Percentiles rank a stretch among this genome's conserved stretches.
Evolutionary conservation across 2,329 filamentous ascomycete genomes (phyloP).

Genomic region (Fusarium verticillioides): DNA sequence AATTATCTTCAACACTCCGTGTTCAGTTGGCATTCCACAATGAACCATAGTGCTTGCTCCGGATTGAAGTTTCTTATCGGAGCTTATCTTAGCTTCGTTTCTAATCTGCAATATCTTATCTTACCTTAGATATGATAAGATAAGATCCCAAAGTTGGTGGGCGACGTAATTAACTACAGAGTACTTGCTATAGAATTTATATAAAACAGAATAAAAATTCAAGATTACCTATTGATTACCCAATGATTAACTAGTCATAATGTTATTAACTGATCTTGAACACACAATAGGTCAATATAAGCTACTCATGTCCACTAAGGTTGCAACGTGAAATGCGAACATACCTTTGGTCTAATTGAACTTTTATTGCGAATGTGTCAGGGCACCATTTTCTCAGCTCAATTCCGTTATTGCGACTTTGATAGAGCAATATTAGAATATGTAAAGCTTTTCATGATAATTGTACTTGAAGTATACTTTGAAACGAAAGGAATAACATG

Average conservation of each 20-base stretch:
- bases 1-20: neutral
- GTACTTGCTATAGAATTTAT: neutral
- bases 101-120: neutral
- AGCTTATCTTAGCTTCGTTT: neutral
- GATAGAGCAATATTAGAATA: rapidly evolving
- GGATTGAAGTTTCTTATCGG: too few species aligned
- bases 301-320: too few species aligned
- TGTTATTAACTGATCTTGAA: neutral
- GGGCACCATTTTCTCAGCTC: too few species aligned
- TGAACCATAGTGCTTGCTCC: neutral
- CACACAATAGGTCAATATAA: neutral
- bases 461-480: rapidly evolving
- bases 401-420: rapidly evolving
- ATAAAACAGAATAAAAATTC: neutral
- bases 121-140: neutral
- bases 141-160: neutral
- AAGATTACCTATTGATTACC: too few species aligned
- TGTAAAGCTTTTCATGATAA: rapidly evolving
- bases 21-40: too few species aligned
- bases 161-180: neutral
- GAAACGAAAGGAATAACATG: rapidly evolving
- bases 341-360: too few species aligned
- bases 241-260: rapidly evolving
- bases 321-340: too few species aligned
- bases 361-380: rapidly evolving